These are phyloP conservation scores for Leccinum olivaceopallidum DNA, from an alignment of 768 basidiomycete species.

Conservation along the genomic window DNA sequence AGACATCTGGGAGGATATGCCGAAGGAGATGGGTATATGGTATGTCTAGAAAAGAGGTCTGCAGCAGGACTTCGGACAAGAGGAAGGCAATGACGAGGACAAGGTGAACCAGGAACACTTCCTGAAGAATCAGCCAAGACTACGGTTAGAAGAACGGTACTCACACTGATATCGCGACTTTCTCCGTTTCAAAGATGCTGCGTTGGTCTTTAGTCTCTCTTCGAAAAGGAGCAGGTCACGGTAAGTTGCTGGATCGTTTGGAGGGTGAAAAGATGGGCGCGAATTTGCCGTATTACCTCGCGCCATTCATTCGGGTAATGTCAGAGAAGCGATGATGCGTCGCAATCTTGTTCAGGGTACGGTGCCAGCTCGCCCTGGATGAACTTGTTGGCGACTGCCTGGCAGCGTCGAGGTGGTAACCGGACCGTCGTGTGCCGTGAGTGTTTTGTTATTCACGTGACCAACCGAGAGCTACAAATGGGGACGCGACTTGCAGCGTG, in stretches of 20 bases:
- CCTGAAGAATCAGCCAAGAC: constrained; percentile 13
- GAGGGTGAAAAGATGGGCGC: constrained; percentile 51
- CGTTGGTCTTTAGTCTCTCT: constrained; percentile 94
- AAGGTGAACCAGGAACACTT: constrained; percentile 78
- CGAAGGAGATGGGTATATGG: constrained; percentile 57
- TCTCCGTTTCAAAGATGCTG: constrained; percentile 72
- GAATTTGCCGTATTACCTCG: constrained; percentile 24
- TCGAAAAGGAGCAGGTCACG: constrained; percentile 91
- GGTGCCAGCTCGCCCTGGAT: background rate
- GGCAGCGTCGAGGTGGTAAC: background rate
- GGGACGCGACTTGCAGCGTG: constrained; percentile 24
- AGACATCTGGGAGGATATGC: constrained; percentile 51
- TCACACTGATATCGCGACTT: constrained; percentile 83
- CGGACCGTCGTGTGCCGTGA: constrained; percentile 10
- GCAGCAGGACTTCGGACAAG: constrained; percentile 70
- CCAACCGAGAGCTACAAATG: constrained; percentile 18
- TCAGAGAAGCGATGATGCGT: background rate
- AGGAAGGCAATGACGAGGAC: constrained; percentile 69
- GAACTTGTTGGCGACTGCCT: background rate
- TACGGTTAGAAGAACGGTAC: constrained; percentile 29
- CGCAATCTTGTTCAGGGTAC: background rate
- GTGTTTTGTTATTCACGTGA: constrained; percentile 26
- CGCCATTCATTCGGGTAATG: constrained; percentile 22
- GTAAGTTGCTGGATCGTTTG: constrained; percentile 78
- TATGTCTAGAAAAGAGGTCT: constrained; percentile 64